These are phyloP conservation scores for Monilinia vaccinii-corymbosi DNA, from an alignment of 2,329 filamentous ascomycete species.

Conservation along the genomic window DNA sequence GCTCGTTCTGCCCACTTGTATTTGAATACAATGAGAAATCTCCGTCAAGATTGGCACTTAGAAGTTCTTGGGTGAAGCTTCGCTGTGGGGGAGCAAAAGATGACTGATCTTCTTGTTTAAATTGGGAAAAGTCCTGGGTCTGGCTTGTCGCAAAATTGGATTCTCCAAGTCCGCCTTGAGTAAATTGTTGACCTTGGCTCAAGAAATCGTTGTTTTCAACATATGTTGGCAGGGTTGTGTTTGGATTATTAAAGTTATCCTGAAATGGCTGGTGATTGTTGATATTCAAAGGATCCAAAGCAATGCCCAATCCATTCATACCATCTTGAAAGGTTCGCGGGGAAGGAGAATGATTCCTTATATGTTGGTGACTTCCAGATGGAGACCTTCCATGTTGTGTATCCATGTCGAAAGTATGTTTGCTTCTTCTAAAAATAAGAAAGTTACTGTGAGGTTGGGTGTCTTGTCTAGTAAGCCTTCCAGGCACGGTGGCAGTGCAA, in stretches of 20 bases:
- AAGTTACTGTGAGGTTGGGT: slow-evolving; percentile 11
- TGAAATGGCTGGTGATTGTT: slow-evolving; percentile 34
- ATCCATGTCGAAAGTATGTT: slow-evolving; percentile 37
- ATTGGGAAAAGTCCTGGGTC: slow-evolving; percentile 27
- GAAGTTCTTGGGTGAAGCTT: slow-evolving; percentile 38
- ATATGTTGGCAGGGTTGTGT: slow-evolving; percentile 26
- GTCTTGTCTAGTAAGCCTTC: slow-evolving; percentile 6
- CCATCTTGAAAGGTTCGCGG: slow-evolving; percentile 38
- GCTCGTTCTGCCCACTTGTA: slow-evolving; percentile 42
- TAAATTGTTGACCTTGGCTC: slow-evolving; percentile 29
- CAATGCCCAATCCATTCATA: slow-evolving; percentile 48
- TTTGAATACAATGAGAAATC: slow-evolving; percentile 60
- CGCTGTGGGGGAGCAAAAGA: slow-evolving; percentile 36
- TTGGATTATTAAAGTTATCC: slow-evolving; percentile 32
- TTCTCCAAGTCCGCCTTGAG: slow-evolving; percentile 22
- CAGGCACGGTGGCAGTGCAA: slow-evolving; percentile 13
- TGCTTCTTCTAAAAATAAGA: slow-evolving; percentile 30
- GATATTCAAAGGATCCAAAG: slow-evolving; percentile 35
- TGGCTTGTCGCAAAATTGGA: slow-evolving; percentile 20
- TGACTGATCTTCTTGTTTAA: slow-evolving; percentile 26
- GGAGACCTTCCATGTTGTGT: slow-evolving; percentile 53
- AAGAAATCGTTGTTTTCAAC: slow-evolving; percentile 38
- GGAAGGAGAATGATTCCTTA: slow-evolving; percentile 56
- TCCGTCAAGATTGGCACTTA: slow-evolving; percentile 43
- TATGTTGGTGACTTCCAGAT: slow-evolving; percentile 45